phyloP scores from a whole-genome alignment of 148 eudicot species.

The Limonium bicolor region DNA sequence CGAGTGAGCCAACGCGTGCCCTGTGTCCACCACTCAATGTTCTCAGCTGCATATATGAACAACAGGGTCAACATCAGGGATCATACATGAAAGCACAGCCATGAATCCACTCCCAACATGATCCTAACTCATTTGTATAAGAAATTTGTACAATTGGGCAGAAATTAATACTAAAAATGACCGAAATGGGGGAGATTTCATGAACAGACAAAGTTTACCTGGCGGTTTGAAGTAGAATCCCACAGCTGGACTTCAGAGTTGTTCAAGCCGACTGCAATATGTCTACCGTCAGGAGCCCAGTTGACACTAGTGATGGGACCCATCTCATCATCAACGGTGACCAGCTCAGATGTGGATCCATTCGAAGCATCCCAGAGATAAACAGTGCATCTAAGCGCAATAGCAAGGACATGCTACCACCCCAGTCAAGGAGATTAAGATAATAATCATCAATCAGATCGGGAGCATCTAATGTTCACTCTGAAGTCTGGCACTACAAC shows the following conservation, averaged over 20 bases:
- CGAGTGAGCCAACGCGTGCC: not conserved
- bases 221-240: conserved; percentile 68
- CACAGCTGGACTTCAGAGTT: conserved; percentile 87
- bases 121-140: too few species aligned
- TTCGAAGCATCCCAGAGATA: conserved; percentile 86
- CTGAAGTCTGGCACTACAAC: conserved; percentile 92
- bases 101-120: too few species aligned
- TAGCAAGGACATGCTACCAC: conserved; percentile 73
- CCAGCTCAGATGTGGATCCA: conserved; percentile 71
- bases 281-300: conserved; percentile 94
- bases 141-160: too few species aligned
- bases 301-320: conserved; percentile 95
- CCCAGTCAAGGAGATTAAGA: conserved; percentile 87
- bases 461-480: conserved; percentile 86
- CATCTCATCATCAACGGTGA: conserved; percentile 61
- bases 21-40: not conserved
- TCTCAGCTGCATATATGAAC: conserved; percentile 3
- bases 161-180: too few species aligned
- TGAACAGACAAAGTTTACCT: too few species aligned
- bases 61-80: too few species aligned
- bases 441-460: conserved; percentile 83
- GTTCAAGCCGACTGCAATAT: conserved; percentile 77
- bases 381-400: conserved; percentile 82
- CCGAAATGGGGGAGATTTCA: too few species aligned
- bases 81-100: too few species aligned